phyloP scores from a whole-genome alignment of 1,139 yeast genomes.

The Kurtzmaniella quercitrusa region DNA sequence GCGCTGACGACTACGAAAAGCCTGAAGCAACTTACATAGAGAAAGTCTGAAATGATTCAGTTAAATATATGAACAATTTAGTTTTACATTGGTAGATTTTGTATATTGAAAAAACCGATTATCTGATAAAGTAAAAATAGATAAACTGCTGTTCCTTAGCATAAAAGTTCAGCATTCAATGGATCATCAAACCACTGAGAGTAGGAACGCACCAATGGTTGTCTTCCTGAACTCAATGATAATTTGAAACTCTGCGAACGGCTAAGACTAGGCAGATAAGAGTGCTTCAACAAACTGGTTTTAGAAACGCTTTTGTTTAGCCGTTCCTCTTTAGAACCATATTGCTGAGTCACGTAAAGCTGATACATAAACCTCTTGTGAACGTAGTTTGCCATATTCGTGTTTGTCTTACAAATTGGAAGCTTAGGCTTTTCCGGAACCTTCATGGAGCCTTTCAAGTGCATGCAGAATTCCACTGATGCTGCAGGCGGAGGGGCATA shows the following conservation, averaged over 20 bases:
- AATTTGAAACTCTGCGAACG: neutral
- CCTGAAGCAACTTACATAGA: neutral
- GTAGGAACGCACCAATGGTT: neutral
- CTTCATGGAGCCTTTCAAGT: constrained; percentile 1
- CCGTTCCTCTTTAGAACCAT: neutral
- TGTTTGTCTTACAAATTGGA: constrained; percentile 22
- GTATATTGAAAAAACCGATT: too few species aligned
- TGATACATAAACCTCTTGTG: constrained; percentile 19
- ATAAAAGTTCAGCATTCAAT: too few species aligned
- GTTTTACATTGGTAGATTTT: neutral
- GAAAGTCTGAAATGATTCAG: neutral
- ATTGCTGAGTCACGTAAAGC: constrained; percentile 6
- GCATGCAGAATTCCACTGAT: constrained; percentile 7
- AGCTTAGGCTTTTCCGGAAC: constrained; percentile 13
- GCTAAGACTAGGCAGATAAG: constrained; percentile 9
- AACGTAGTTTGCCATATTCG: constrained; percentile 19
- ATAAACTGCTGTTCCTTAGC: too few species aligned
- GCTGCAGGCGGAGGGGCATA: constrained; percentile 15
- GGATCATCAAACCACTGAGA: neutral
- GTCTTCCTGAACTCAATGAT: constrained; percentile 1
- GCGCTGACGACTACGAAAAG: neutral
- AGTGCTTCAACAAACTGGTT: constrained; percentile 10
- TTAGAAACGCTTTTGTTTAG: neutral
- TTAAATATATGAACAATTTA: neutral
- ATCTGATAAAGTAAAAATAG: too few species aligned